Base-by-base conservation (phyloP, 106 monocot genomes). In the Dioscorea alata region DNA sequence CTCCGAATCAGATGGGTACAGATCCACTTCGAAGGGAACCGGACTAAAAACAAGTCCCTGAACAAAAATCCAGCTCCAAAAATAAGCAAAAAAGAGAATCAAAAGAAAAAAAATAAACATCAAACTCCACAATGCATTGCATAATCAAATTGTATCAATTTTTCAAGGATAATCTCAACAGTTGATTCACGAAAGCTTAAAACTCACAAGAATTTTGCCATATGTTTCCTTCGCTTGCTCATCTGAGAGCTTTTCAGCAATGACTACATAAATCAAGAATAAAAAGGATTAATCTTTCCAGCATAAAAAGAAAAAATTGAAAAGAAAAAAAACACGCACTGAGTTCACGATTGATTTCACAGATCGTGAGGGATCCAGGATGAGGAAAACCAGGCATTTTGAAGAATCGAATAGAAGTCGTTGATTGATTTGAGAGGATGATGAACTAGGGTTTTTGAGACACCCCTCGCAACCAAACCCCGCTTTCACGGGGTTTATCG, bases 301-400 rank as follows among this genome's bases (percentile, higher is more conserved):
- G 58, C 8, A 54, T 22, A 51, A 21, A 70, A 2, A 74, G 23
- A 58, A 21, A 17, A 59, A 49, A 14, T 0, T 25, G 65, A 16
- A 52, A 74, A 0, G 19, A 49, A 50, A 15, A 48, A 15, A 31
- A 70, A 42, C 57, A 23, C 74, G 15, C 69, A 93, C 97, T 75
- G 49, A 99, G 75, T 69, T 83, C 83, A 81, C 97, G 93, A 78
- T 93, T 99, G 51, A 99, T 99, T 75, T 93, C 97, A 81, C 97
- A 99, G 71, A 99, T 74, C 33, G 97, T 99, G 52, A 90, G 83
- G 48, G 71, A 72, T 67, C 97, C 97, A 4, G 83, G 92, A 17
- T 63, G 83, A 21, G 97, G 97, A 73, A 89, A 83, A 68, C 85
- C 77, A 50, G 83, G 90, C 97, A 99, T 99, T 63, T 32, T 66